phyloP scores from a whole-genome alignment of 176 grass and related monocot species.

The Aegilops tauschii region DNA sequence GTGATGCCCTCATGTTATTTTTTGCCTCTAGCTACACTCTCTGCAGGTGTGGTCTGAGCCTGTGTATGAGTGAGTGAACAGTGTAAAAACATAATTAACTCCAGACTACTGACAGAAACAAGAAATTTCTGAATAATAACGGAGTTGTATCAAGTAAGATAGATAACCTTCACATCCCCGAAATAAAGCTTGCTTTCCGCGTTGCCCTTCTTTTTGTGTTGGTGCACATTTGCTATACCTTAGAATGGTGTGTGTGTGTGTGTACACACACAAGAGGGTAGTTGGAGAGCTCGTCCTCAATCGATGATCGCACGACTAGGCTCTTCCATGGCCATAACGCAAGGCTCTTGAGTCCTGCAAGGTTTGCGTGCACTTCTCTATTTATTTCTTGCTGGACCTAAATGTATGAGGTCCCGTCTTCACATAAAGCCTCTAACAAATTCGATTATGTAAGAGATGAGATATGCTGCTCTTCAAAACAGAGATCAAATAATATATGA shows the following conservation, averaged over 20 bases:
- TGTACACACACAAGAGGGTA: background rate
- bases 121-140: background rate
- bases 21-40: background rate
- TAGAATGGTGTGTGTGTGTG: background rate
- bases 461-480: background rate
- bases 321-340: background rate
- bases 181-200: background rate
- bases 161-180: background rate
- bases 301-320: background rate
- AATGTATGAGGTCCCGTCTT: background rate
- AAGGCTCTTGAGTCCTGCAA: background rate
- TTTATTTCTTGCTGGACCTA: background rate
- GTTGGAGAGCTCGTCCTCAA: background rate
- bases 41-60: background rate
- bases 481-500: background rate
- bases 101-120: background rate
- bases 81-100: background rate
- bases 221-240: conserved; percentile 4
- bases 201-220: background rate
- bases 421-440: background rate
- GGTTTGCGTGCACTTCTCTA: background rate
- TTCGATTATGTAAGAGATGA: background rate
- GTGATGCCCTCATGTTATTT: background rate
- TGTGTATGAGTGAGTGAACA: background rate
- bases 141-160: background rate